phyloP scores from a whole-genome alignment of 495 filamentous ascomycete genomes.

The Immersiella caudata region DNA sequence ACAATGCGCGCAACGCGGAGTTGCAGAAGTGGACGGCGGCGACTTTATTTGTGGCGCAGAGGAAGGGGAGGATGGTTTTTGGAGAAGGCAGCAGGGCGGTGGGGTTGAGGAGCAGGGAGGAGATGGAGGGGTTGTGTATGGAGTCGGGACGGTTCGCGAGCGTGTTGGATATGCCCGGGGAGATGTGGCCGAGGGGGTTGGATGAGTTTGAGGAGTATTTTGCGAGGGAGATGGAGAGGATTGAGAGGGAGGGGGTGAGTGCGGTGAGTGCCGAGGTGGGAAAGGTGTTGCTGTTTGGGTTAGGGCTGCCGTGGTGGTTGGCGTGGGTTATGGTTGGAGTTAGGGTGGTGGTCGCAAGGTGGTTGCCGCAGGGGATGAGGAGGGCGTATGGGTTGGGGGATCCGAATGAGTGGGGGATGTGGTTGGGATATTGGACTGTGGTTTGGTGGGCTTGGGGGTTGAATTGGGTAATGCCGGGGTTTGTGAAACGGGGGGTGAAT shows the following conservation, averaged over 20 bases:
- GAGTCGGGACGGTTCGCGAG: slow-evolving; percentile 16
- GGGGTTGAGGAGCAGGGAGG: slow-evolving; percentile 5
- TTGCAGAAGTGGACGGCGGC: slow-evolving; percentile 34
- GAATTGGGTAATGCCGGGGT: slow-evolving; percentile 10
- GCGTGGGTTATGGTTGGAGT: slow-evolving; percentile 21
- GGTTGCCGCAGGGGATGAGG: slow-evolving; percentile 14
- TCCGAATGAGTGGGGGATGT: slow-evolving; percentile 17
- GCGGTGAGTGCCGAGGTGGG: slow-evolving; percentile 12
- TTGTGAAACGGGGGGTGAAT: neutral
- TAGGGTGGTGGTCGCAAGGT: slow-evolving; percentile 24
- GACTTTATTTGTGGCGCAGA: slow-evolving; percentile 24
- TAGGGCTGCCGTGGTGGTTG: slow-evolving; percentile 25
- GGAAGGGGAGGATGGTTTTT: neutral
- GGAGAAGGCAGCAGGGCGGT: neutral
- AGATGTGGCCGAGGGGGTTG: slow-evolving; percentile 18
- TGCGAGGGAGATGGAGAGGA: slow-evolving; percentile 2
- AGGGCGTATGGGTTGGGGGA: slow-evolving; percentile 20
- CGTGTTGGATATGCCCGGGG: slow-evolving; percentile 20
- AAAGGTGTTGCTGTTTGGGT: slow-evolving; percentile 15
- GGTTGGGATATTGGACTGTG: slow-evolving; percentile 13
- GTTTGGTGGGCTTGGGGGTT: neutral
- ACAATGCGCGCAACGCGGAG: slow-evolving; percentile 29
- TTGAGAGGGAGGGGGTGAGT: slow-evolving; percentile 17
- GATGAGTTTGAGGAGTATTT: slow-evolving; percentile 24
- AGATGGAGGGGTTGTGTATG: slow-evolving; percentile 14